Percentiles rank a stretch among this genome's conserved stretches.
Evolutionary conservation across 192 early-diverging fungal genomes (phyloP).

Genomic region (Gaertneriomyces sp.): DNA sequence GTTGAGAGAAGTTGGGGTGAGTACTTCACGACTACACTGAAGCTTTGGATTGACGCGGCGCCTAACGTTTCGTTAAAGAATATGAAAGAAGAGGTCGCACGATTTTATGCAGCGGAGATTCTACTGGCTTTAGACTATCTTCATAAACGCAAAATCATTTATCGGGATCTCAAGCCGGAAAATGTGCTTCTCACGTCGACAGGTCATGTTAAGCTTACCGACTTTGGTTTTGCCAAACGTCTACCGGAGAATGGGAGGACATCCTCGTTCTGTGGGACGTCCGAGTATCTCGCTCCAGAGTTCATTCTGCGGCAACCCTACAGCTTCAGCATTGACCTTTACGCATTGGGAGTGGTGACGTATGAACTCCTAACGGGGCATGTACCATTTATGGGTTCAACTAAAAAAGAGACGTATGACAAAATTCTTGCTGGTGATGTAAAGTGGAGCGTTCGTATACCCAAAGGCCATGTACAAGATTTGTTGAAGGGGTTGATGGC

Average conservation of each 20-base stretch:
- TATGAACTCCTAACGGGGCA: conserved; percentile 11
- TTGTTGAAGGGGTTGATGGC: not conserved
- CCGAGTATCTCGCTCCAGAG: conserved; percentile 44
- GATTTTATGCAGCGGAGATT: conserved; percentile 96
- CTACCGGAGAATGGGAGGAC: not conserved
- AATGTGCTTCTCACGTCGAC: conserved; percentile 61
- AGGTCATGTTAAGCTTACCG: conserved; percentile 81
- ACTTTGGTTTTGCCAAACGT: conserved; percentile 84
- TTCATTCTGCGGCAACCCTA: conserved; percentile 37
- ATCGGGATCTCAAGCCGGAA: conserved; percentile 96
- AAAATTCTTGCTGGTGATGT: not conserved
- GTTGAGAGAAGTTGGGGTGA: not conserved
- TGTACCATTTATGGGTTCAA: conserved; percentile 2
- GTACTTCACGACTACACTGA: not conserved
- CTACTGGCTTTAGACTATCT: conserved; percentile 90
- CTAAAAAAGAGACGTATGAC: not conserved
- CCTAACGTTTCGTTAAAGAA: conserved; percentile 49
- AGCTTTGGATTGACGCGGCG: not conserved
- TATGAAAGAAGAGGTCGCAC: conserved; percentile 82
- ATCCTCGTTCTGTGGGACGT: conserved; percentile 15
- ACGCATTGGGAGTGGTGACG: conserved; percentile 38
- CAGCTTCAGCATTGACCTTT: conserved; percentile 33
- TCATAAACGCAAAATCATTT: conserved; percentile 88
- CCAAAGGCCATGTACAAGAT: not conserved
- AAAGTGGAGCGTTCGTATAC: not conserved